phyloP scores from a whole-genome alignment of 345 rosid species.

The Gossypioides kirkii region DNA sequence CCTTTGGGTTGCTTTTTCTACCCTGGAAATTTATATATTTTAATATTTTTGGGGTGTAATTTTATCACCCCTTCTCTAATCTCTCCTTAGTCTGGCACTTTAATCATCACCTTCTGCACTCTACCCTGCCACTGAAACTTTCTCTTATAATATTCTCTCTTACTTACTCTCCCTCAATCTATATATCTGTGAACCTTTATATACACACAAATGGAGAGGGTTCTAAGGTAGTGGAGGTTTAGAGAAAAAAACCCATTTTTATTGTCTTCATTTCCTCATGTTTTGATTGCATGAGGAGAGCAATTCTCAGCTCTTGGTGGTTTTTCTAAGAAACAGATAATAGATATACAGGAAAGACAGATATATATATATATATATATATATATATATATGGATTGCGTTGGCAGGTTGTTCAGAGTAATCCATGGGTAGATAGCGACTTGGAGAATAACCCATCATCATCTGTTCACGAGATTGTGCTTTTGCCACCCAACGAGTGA shows the following conservation, averaged over 20 bases:
- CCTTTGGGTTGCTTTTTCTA: slow-evolving; percentile 24
- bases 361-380: slow-evolving; percentile 29
- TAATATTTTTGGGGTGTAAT: slow-evolving; percentile 10
- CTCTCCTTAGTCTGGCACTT: slow-evolving; percentile 42
- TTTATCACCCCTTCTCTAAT: slow-evolving; percentile 17
- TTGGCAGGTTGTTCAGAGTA: slow-evolving; percentile 39
- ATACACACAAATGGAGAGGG: slow-evolving; percentile 30
- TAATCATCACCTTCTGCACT: slow-evolving; percentile 59
- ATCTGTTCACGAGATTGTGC: slow-evolving; percentile 56
- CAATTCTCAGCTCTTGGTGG: slow-evolving; percentile 8
- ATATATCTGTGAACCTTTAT: slow-evolving; percentile 14
- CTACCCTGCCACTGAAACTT: slow-evolving; percentile 23
- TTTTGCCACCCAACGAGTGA: slow-evolving; percentile 57
- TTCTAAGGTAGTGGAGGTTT: slow-evolving; percentile 23
- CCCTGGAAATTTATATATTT: slow-evolving; percentile 11
- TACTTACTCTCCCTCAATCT: neutral
- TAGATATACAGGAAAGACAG: slow-evolving; percentile 22
- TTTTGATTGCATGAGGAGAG: slow-evolving; percentile 29
- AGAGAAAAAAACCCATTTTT: slow-evolving; percentile 22
- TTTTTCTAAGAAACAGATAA: slow-evolving; percentile 13
- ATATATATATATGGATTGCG: slow-evolving; percentile 32
- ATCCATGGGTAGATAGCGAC: slow-evolving; percentile 61
- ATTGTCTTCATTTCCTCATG: slow-evolving; percentile 22
- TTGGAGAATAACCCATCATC: slow-evolving; percentile 70
- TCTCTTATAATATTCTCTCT: neutral